Base-by-base conservation (phyloP, 2,329 filamentous ascomycete genomes). In the Curvularia spicifera region DNA sequence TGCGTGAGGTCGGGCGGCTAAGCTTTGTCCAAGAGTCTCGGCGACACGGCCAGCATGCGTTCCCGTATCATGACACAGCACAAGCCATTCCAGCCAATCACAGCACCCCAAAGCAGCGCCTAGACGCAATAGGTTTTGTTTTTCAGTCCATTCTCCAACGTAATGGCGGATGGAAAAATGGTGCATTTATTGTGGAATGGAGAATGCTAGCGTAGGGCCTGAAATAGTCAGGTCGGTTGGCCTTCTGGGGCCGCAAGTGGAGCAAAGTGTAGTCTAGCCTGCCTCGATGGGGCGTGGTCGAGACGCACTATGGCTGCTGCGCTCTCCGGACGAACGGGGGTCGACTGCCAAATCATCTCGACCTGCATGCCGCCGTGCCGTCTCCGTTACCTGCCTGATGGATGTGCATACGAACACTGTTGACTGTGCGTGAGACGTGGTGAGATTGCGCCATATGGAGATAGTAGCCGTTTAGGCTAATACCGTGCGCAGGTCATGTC, bases 21-120 rank as follows among this genome's bases (percentile, higher is more conserved):
- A 71, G 69, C 69, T 70, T 71, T 66, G 62, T 64, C 64, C 65
- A 71, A 68, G 66, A 67, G 51, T 56, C 68, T 71, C 56, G 69
- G 67, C 68, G 61, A 56, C 61, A 67, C 63, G 63, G 62, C 60
- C 53, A 55, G 49, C 59, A 54, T 61, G 54, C 13, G 60, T 61
- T 51, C 31, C 46, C 55, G 51, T 56, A 60, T 59, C 59, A 64
- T 66, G 63, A 63, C 65, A 64, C 60, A 64, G 64, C 60, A 51
- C 54, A 46, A 28, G 26, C 26, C 12, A 33, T 20, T 18, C 20
- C 10, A 29, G 26, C 44, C 55, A 50, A 22, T 37, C 18, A 49
- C 35, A 9, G 40, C 40, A 26, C 8, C 22, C 47, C 37, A 39
- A 43, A 22, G 35, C 29, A 18, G 43, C 26, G 0, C 20, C 18